A percentile compares a stretch with the other conserved stretches of the same genome.
Conservation (phyloP, 1,139 yeast species). For the Arxiozyma telluris region DNA sequence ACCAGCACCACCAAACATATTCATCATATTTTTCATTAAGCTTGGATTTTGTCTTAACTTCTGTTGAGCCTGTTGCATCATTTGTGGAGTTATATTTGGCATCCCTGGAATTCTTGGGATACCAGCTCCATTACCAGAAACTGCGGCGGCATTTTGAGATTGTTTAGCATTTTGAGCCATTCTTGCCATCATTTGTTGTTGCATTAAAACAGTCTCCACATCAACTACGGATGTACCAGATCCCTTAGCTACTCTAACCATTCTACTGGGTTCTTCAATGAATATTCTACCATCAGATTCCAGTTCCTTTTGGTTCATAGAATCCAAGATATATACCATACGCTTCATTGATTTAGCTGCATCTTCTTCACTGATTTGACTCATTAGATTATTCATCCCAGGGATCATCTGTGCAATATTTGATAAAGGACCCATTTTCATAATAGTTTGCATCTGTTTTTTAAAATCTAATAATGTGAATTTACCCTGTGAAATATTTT, state of each 20-base stretch:
- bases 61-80: conserved; percentile 39
- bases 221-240: conserved; percentile 90
- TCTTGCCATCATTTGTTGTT: conserved; percentile 88
- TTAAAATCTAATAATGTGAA: conserved; percentile 88
- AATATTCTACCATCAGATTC: conserved; percentile 85
- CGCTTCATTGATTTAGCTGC: conserved; percentile 71
- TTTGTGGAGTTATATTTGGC: conserved; percentile 32
- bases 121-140: conserved; percentile 39
- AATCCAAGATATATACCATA: conserved; percentile 90
- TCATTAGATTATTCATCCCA: conserved; percentile 80
- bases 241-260: conserved; percentile 90
- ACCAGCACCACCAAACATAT: conserved; percentile 43
- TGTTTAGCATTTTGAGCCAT: conserved; percentile 77
- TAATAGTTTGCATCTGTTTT: conserved; percentile 87
- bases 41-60: conserved; percentile 58
- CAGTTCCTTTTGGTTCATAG: conserved; percentile 88
- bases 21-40: conserved; percentile 51
- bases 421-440: conserved; percentile 93
- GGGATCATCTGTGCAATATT: conserved; percentile 96
- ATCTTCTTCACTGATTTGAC: conserved; percentile 86
- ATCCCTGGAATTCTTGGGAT: conserved; percentile 33
- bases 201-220: conserved; percentile 86
- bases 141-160: conserved; percentile 35
- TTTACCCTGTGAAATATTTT: conserved; percentile 90
- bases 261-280: conserved; percentile 72